Conservation (phyloP, 163 green algal genomes). For the Volvox carteri region DNA sequence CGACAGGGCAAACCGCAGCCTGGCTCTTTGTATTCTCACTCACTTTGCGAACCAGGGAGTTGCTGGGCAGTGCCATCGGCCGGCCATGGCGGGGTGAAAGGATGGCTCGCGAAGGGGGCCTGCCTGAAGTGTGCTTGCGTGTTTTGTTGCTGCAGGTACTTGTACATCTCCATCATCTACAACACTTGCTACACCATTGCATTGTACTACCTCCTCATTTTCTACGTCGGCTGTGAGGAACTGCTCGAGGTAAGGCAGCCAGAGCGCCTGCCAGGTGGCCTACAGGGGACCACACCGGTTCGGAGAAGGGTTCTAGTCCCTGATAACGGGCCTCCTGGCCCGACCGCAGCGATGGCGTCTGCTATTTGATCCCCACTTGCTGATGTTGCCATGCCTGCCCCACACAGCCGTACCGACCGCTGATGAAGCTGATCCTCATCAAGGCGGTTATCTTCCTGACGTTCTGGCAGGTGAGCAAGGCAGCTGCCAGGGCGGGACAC, state of each 20-base stretch:
- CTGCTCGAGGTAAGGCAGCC: constrained; percentile 86
- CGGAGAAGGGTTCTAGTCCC: neutral
- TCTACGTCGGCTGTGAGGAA: constrained; percentile 96
- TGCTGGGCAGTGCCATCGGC: no score
- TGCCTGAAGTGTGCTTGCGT: neutral
- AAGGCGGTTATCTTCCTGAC: constrained; percentile 98
- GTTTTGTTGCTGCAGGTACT: constrained; percentile 76
- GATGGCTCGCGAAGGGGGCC: no score
- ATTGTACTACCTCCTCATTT: constrained; percentile 95
- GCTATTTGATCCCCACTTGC: no score
- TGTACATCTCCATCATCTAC: constrained; percentile 96
- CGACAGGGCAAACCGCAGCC: neutral
- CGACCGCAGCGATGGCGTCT: no score
- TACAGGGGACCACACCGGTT: neutral
- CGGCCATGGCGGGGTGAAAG: no score
- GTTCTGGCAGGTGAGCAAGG: constrained; percentile 93
- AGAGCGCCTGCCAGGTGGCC: no score
- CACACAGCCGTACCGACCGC: constrained; percentile 86
- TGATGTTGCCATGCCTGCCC: neutral
- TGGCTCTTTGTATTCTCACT: neutral
- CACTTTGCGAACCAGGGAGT: no score
- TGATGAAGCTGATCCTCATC: constrained; percentile 97
- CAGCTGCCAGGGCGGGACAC: neutral
- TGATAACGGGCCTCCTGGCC: no score
- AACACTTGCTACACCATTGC: constrained; percentile 95